Evolutionary conservation across 345 rosid species (phyloP), one percentile per base, ranked within the genome.

Genomic region (Brassica nigra): DNA sequence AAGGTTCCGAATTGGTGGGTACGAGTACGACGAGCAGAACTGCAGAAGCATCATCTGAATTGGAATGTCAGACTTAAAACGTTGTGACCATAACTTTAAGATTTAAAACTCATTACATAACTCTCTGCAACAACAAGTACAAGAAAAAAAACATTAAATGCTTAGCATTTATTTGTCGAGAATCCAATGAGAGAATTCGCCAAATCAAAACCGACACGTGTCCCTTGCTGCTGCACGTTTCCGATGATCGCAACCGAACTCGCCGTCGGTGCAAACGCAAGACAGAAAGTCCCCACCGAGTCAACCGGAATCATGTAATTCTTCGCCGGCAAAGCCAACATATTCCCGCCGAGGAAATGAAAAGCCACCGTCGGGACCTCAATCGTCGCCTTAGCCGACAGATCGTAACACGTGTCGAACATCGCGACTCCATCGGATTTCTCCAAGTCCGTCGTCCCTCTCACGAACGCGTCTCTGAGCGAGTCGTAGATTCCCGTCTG

Each of bases 291-390:
- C 11, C 97, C 99, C 1, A 70, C 87, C 0, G 91, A 79, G 83
- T 94, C 97, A 0, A 94, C 90, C 71, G 98, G 98, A 1, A 92
- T 88, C 92, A 95, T 75, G 84, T 87, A 95, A 80, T 92, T 92
- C 88, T 85, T 88, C 61, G 99, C 95, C 83, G 95, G 97, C 66
- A 91, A 83, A 68, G 85, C 85, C 63, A 87, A 72, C 39, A 71
- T 80, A 15, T 80, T 73, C 16, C 87, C 94, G 0, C 81, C 89
- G 0, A 88, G 80, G 55, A 95, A 92, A 16, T 85, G 92, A 68
- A 92, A 81, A 80, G 90, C 83, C 85, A 92, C 88, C 80, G 97
- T 84, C 0, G 97, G 97, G 0, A 92, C 92, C 64, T 87, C 90
- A 16, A 89, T 91, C 54, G 89, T 87, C 2, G 83, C 74, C 85